Evolutionary conservation across 306 rosid genomes (phyloP).

Genomic region (Gillenia trifoliata): DNA sequence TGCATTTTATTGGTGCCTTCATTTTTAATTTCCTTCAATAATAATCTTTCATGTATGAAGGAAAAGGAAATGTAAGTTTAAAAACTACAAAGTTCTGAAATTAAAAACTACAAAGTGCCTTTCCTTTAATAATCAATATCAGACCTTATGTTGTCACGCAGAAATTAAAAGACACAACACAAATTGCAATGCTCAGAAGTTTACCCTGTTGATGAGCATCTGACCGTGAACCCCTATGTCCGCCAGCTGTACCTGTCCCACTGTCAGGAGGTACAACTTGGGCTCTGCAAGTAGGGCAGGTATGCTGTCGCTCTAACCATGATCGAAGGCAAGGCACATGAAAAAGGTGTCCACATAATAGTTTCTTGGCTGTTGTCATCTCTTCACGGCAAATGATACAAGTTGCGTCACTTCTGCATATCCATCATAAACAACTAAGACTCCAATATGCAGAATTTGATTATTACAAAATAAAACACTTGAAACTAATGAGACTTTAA

Average conservation of each 20-base stretch:
- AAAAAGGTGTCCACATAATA: constrained; percentile 90
- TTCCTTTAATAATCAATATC: not conserved
- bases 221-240: constrained; percentile 60
- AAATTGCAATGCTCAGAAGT: not conserved
- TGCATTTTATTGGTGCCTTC: not conserved
- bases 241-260: constrained; percentile 56
- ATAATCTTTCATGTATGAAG: not conserved
- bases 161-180: not conserved
- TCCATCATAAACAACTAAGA: constrained; percentile 18
- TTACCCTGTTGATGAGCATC: constrained; percentile 68
- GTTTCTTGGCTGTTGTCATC: constrained; percentile 96
- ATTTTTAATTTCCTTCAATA: not conserved
- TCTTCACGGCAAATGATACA: constrained; percentile 99
- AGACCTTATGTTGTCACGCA: not conserved
- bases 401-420: constrained; percentile 87
- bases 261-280: constrained; percentile 86
- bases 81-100: not conserved
- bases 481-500: constrained; percentile 2
- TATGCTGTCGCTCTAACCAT: constrained; percentile 98
- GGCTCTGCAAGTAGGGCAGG: constrained; percentile 99
- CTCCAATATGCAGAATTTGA: constrained; percentile 8
- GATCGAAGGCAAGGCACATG: constrained; percentile 98
- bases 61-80: not conserved
- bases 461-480: constrained; percentile 5
- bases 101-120: not conserved